These are phyloP conservation scores for Thielaviopsis cerberus DNA, from an alignment of 2,329 filamentous ascomycete genomes.

Conservation along the genomic window DNA sequence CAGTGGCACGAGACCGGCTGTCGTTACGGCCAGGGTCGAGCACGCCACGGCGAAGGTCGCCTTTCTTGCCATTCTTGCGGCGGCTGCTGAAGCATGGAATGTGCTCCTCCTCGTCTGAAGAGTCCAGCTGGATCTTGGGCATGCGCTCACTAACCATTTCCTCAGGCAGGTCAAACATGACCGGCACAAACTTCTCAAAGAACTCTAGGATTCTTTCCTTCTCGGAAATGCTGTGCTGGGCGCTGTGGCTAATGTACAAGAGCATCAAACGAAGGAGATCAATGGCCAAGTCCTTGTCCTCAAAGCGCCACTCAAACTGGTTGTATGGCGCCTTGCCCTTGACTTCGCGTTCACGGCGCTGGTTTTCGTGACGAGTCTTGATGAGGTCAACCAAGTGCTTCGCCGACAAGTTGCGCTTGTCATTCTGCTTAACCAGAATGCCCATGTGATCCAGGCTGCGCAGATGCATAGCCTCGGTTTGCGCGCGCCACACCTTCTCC, in stretches of 20 bases:
- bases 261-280: conserved; percentile 45
- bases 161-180: conserved; percentile 58
- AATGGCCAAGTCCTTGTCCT: conserved; percentile 48
- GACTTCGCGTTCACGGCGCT: conserved; percentile 51
- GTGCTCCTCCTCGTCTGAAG: conserved; percentile 57
- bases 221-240: conserved; percentile 52
- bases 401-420: conserved; percentile 79
- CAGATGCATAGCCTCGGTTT: conserved; percentile 87
- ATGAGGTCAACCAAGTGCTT: conserved; percentile 84
- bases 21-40: conserved; percentile 61
- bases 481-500: conserved; percentile 96
- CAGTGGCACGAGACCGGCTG: conserved; percentile 49
- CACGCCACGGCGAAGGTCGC: conserved; percentile 67
- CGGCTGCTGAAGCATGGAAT: conserved; percentile 46
- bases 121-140: conserved; percentile 49
- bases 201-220: conserved; percentile 58
- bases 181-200: conserved; percentile 55
- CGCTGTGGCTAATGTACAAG: conserved; percentile 47
- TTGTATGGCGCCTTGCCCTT: conserved; percentile 43
- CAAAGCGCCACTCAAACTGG: conserved; percentile 61
- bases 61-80: conserved; percentile 56
- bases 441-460: conserved; percentile 95
- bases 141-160: conserved; percentile 50
- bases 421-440: conserved; percentile 67
- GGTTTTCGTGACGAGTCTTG: conserved; percentile 82